These are phyloP conservation scores for Tubosaeta sp. DNA, from an alignment of 768 basidiomycete species.

Conservation along the genomic window DNA sequence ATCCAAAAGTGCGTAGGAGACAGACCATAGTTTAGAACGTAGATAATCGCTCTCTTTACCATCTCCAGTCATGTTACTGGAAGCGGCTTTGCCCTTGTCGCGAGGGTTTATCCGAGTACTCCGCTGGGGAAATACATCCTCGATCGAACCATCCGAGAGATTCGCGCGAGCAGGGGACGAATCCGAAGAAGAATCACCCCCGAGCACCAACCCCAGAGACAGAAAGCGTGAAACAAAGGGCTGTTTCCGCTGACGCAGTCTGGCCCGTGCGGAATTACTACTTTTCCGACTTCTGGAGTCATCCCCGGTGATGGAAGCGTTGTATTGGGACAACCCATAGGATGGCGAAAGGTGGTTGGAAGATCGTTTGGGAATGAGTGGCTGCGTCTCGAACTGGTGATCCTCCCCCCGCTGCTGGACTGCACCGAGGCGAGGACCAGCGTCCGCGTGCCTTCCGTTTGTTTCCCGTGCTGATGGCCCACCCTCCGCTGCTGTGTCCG, in stretches of 20 bases:
- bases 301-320: constrained; percentile 11
- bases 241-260: constrained; percentile 23
- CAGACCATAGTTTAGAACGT: constrained; percentile 78
- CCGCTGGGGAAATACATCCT: constrained; percentile 33
- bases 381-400: constrained; percentile 23
- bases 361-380: constrained; percentile 27
- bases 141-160: constrained; percentile 17
- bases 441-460: background rate
- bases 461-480: constrained; percentile 3
- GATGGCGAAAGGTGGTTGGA: constrained; percentile 12
- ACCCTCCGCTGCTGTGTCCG: constrained; percentile 11
- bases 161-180: background rate
- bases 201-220: constrained; percentile 23
- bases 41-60: constrained; percentile 72
- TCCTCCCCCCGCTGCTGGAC: constrained; percentile 9
- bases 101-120: constrained; percentile 3
- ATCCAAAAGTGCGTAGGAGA: constrained; percentile 4
- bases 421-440: constrained; percentile 1
- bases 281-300: constrained; percentile 29
- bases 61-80: constrained; percentile 25
- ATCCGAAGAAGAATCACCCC: constrained; percentile 9
- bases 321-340: constrained; percentile 18
- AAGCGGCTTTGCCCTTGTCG: constrained; percentile 4
- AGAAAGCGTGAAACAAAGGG: constrained; percentile 35
- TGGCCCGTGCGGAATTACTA: constrained; percentile 16